These are phyloP conservation scores for Aspergillus candidus DNA, from an alignment of 2,329 filamentous ascomycete species.

Conservation along the genomic window DNA sequence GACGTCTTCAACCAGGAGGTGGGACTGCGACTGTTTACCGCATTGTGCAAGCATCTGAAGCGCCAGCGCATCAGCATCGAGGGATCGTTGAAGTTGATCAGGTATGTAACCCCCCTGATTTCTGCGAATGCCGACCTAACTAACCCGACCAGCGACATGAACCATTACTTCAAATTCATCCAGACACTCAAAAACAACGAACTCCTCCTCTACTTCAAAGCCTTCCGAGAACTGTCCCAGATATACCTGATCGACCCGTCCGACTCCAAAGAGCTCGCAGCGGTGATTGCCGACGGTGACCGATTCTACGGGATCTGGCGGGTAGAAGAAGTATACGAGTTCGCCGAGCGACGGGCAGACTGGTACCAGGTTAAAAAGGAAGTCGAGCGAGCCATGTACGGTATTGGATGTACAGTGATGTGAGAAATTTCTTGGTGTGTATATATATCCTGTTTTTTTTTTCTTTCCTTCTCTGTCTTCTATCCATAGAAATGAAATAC, in stretches of 20 bases:
- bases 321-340: conserved; percentile 96
- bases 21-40: conserved; percentile 81
- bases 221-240: conserved; percentile 84
- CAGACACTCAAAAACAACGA: conserved; percentile 74
- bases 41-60: conserved; percentile 95
- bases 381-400: conserved; percentile 96
- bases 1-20: conserved; percentile 99
- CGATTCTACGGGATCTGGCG: conserved; percentile 88
- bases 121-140: neutral
- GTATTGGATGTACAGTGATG: conserved; percentile 82
- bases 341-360: conserved; percentile 85
- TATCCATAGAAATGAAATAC: conserved; percentile 10
- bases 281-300: conserved; percentile 85
- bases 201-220: conserved; percentile 82
- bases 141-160: conserved; percentile 66
- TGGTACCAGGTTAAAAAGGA: conserved; percentile 86
- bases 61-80: conserved; percentile 85
- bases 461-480: conserved; percentile 8
- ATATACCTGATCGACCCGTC: conserved; percentile 86
- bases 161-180: conserved; percentile 83
- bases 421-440: conserved; percentile 39
- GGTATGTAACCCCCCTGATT: conserved; percentile 34
- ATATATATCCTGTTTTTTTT: conserved; percentile 11
- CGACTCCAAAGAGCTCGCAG: conserved; percentile 90
- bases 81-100: conserved; percentile 84